phyloP scores from a whole-genome alignment of 176 grass and related monocot genomes.

The Cymbopogon citratus region DNA sequence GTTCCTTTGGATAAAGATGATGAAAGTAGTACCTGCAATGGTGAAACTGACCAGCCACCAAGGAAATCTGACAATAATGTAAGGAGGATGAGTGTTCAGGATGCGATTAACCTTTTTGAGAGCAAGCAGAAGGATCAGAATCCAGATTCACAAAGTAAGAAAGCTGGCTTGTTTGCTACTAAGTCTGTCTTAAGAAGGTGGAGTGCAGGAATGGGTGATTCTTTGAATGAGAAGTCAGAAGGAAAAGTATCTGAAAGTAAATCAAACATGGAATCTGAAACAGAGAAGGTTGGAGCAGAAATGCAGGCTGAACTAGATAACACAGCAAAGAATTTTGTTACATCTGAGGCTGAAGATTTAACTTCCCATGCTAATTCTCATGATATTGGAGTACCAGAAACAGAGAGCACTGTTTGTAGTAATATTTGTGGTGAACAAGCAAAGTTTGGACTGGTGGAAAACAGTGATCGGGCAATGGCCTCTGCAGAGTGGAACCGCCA shows the following conservation, averaged over 20 bases:
- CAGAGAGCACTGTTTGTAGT: conserved; percentile 21
- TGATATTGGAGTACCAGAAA: conserved; percentile 25
- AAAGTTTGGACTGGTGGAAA: conserved; percentile 51
- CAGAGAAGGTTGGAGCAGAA: conserved; percentile 40
- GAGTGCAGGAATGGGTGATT: conserved; percentile 92
- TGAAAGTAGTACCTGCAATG: conserved; percentile 52
- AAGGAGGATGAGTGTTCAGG: conserved; percentile 94
- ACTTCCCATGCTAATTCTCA: conserved; percentile 21
- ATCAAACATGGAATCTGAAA: conserved; percentile 34
- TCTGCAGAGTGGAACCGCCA: conserved; percentile 91
- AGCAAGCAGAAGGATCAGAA: conserved; percentile 82
- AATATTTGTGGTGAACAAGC: conserved; percentile 35
- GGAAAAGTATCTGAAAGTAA: conserved; percentile 57
- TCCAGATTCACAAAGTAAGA: conserved; percentile 65
- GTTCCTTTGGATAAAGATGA: conserved; percentile 68
- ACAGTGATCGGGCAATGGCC: conserved; percentile 40
- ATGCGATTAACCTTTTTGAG: conserved; percentile 96
- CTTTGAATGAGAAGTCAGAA: conserved; percentile 46
- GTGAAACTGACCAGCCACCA: conserved; percentile 55
- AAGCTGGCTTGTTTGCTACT: conserved; percentile 52
- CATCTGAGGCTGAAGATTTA: conserved; percentile 19
- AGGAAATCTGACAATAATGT: conserved; percentile 76
- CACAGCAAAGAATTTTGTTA: conserved; percentile 5
- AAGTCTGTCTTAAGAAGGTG: conserved; percentile 90
- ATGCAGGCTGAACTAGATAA: conserved; percentile 30